phyloP scores from a whole-genome alignment of 345 rosid species.

The Leavenworthia alabamica region DNA sequence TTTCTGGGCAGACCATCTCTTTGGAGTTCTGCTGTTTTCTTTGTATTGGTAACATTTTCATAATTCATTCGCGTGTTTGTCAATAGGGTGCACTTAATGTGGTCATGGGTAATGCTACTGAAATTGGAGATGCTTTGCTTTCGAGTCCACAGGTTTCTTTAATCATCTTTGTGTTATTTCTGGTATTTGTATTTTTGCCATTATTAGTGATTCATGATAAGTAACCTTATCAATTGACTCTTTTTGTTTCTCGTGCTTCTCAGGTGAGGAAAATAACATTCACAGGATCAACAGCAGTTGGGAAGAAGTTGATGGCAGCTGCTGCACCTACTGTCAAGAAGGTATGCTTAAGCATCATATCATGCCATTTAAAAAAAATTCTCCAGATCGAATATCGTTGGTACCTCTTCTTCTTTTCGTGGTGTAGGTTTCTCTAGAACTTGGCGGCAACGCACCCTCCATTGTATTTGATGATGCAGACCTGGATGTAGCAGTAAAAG shows the following conservation, averaged over 20 bases:
- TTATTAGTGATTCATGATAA: constrained; percentile 9
- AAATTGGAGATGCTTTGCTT: constrained; percentile 77
- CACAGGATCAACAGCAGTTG: constrained; percentile 95
- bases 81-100: constrained; percentile 75
- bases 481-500: constrained; percentile 87
- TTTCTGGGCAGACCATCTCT: not conserved
- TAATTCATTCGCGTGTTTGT: constrained; percentile 13
- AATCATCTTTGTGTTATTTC: not conserved
- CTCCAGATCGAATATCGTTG: not conserved
- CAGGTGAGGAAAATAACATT: constrained; percentile 93
- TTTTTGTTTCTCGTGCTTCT: constrained; percentile 22
- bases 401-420: constrained; percentile 19
- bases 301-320: constrained; percentile 96
- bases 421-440: constrained; percentile 78
- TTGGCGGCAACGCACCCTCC: constrained; percentile 98
- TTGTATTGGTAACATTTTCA: not conserved
- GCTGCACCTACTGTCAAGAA: constrained; percentile 90
- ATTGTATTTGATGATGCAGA: constrained; percentile 95
- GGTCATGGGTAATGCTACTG: constrained; percentile 86
- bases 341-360: constrained; percentile 38
- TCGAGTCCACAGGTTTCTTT: constrained; percentile 63
- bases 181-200: constrained; percentile 8
- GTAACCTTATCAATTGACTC: constrained; percentile 7
- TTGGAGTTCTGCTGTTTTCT: not conserved
- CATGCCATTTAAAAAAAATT: not conserved